These are phyloP conservation scores for Taphrina populina DNA, from an alignment of 1,139 yeast genomes.

Conservation along the genomic window DNA sequence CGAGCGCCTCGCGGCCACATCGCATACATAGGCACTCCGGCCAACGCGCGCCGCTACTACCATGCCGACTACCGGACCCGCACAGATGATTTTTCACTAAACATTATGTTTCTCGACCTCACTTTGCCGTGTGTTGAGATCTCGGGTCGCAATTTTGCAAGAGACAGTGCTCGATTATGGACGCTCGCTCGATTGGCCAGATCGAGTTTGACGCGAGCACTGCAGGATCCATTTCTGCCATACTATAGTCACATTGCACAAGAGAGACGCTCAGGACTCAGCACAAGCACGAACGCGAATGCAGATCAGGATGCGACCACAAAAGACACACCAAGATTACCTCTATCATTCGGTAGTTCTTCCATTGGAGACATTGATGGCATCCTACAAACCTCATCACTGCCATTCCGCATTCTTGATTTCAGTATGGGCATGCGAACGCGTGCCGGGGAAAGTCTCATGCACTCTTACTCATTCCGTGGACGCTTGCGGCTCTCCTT, in stretches of 20 bases:
- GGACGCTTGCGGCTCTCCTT: constrained; percentile 9
- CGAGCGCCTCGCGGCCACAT: neutral
- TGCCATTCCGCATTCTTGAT: constrained; percentile 1
- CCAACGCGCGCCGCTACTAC: constrained; percentile 21
- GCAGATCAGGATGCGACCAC: neutral
- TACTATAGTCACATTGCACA: constrained; percentile 18
- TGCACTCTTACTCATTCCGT: constrained; percentile 21
- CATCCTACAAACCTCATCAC: neutral
- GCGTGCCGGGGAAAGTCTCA: constrained; percentile 21
- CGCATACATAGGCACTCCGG: constrained; percentile 23
- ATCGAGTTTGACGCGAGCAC: neutral
- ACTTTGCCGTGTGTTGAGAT: constrained; percentile 11
- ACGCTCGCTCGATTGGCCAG: constrained; percentile 17
- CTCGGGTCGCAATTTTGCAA: neutral
- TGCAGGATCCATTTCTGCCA: constrained; percentile 9
- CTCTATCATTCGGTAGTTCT: constrained; percentile 26
- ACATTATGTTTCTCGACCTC: constrained; percentile 18
- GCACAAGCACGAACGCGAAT: no score
- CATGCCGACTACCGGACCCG: neutral
- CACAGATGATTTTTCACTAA: constrained; percentile 17
- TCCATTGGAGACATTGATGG: constrained; percentile 18
- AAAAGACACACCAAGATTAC: no score
- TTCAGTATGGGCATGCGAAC: constrained; percentile 26
- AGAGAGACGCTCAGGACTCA: no score
- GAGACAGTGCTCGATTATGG: constrained; percentile 10